Evolutionary conservation across 139 green algal species (phyloP), one percentile per base, ranked within the genome.

Genomic region (Chlamydomonas applanata): DNA sequence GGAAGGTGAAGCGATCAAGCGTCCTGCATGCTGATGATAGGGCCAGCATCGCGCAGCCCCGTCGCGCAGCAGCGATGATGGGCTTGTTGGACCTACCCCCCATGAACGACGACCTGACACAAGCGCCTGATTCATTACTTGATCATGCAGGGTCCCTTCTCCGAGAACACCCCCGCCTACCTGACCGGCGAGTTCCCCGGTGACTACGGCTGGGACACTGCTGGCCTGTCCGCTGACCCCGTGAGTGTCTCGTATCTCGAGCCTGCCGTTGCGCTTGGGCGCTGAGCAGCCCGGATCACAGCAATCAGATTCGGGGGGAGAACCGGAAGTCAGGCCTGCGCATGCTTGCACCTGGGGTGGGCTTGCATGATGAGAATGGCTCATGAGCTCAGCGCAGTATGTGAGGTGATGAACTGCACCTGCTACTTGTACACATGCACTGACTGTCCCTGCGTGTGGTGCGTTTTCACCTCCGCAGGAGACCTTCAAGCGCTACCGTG

Each of bases 191-290:
- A 93, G 86, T 93, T 91, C 82, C 80, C 88, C 71, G 88, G 88
- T 74, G 88, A 93, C 86, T 97, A 97, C 80, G 93, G 93, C 82
- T 97, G 93, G 93, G 93, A 97, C 89, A 95, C 91, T 72, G 89
- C 88, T 72, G 93, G 93, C 71, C 91, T 97, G 76, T 97, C 93
- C 44, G 91, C 93, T 62, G 91, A 96, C 75, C 90, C 90, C 33
- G 83, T 91, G 80, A 93, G 84, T 69, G 93, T 95, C 77, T 45
- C 17, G 29, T 4, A 29, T 17, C 53, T 32, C 24, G 9, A 4
- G 24, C 20, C 13, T 11, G 53, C 20, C 7, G 22, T 56, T 11
- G 53, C 13, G 27, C 62, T 46, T 36, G 4, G n/a, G 44, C 4
- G 25, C 56, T 13, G 56, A 35, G 9, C 27, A 30, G 56, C 27